Evolutionary conservation across 2,329 filamentous ascomycete genomes (phyloP).

Genomic region (Helicocarpus griseus): DNA sequence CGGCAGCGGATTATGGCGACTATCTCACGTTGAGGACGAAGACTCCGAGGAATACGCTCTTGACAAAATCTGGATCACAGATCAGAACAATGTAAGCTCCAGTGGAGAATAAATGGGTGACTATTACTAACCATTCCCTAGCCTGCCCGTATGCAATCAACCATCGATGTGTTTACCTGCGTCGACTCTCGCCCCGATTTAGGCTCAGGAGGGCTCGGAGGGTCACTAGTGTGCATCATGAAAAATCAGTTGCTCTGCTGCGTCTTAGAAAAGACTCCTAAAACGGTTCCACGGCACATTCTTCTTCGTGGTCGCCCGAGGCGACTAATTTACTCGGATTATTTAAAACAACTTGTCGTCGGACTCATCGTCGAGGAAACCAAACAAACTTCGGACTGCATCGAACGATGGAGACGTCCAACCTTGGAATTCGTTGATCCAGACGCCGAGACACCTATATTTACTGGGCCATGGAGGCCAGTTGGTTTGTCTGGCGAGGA

Average conservation of each 20-base stretch:
- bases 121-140: slow-evolving; percentile 10
- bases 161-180: slow-evolving; percentile 27
- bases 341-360: slow-evolving; percentile 40
- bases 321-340: slow-evolving; percentile 36
- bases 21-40: slow-evolving; percentile 20
- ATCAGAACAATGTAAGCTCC: slow-evolving; percentile 31
- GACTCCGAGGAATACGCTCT: slow-evolving; percentile 20
- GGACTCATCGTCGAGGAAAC: slow-evolving; percentile 30
- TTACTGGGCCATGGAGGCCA: slow-evolving; percentile 17
- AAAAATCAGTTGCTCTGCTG: slow-evolving; percentile 40
- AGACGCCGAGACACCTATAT: slow-evolving; percentile 13
- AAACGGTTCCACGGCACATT: slow-evolving; percentile 32
- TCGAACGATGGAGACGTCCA: slow-evolving; percentile 24
- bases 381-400: slow-evolving; percentile 19
- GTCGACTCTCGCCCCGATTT: slow-evolving; percentile 19
- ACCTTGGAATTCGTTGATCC: slow-evolving; percentile 32
- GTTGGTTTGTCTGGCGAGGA: slow-evolving; percentile 30
- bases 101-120: not conserved
- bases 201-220: slow-evolving; percentile 22
- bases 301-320: slow-evolving; percentile 32
- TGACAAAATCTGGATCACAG: slow-evolving; percentile 32
- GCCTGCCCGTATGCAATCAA: slow-evolving; percentile 29
- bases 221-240: slow-evolving; percentile 40
- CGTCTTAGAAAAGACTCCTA: slow-evolving; percentile 34
- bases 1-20: slow-evolving; percentile 29